Evolutionary conservation across 2,329 filamentous ascomycete genomes (phyloP).

Genomic region (Cephalotrichum gorgonifer): DNA sequence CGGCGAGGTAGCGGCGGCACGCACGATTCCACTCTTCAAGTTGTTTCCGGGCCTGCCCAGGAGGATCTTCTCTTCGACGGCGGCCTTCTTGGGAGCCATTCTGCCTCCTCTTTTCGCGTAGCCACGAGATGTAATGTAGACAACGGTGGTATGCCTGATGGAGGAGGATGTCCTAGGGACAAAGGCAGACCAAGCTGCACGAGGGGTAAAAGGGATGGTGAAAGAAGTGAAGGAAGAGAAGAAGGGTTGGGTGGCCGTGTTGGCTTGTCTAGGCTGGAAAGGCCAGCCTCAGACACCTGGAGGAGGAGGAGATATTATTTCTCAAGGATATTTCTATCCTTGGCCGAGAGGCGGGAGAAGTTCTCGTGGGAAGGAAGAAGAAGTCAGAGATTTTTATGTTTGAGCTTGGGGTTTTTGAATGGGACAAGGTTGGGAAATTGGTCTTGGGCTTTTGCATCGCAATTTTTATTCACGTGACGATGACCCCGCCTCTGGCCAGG

Average conservation of each 20-base stretch:
- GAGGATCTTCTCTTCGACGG: constrained; percentile 89
- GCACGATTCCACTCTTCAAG: constrained; percentile 97
- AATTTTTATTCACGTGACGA: no score
- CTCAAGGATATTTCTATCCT: constrained; percentile 8
- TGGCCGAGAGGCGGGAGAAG: constrained; percentile 12
- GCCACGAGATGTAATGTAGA: constrained; percentile 38
- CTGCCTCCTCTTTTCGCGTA: constrained; percentile 55
- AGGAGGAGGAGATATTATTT: constrained; percentile 7
- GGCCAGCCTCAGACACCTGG: constrained; percentile 20
- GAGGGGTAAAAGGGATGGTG: constrained; percentile 34
- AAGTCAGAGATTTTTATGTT: no score
- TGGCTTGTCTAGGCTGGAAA: constrained; percentile 15
- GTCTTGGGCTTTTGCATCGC: no score
- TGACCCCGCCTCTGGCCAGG: no score
- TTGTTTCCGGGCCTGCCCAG: constrained; percentile 95
- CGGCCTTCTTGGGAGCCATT: constrained; percentile 94
- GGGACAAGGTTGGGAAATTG: no score
- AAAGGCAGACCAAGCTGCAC: constrained; percentile 61
- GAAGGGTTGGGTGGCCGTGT: background rate
- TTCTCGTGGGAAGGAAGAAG: constrained; percentile 2
- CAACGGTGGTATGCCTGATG: constrained; percentile 39
- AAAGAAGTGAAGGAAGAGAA: constrained; percentile 41
- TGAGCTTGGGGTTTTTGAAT: no score
- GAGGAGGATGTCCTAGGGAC: constrained; percentile 31
- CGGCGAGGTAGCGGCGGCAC: constrained; percentile 15